Conservation (phyloP, 2,329 filamentous ascomycete genomes). For the Colletotrichum tamarilloi region DNA sequence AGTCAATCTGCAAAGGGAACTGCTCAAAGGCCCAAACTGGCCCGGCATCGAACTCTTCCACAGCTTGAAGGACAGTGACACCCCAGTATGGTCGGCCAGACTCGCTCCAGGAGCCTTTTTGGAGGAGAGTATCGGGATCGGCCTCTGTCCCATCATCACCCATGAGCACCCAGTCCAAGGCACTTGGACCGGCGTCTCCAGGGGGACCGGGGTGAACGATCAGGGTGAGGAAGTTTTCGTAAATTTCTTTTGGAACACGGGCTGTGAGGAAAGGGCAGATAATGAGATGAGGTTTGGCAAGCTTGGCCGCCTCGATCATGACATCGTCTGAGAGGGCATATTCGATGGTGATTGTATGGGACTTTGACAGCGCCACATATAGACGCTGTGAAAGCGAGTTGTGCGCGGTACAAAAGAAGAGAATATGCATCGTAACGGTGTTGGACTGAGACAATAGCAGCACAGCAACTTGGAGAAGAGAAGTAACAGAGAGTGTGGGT, state of each 20-base stretch:
- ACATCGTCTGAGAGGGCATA: conserved; percentile 47
- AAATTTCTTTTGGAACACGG: conserved; percentile 49
- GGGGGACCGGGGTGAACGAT: conserved; percentile 55
- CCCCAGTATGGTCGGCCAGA: conserved; percentile 53
- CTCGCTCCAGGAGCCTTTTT: conserved; percentile 39
- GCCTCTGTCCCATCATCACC: conserved; percentile 52
- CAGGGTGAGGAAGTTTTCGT: conserved; percentile 50
- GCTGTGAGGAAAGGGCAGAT: conserved; percentile 55
- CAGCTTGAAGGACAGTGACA: conserved; percentile 52
- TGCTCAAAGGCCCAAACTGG: conserved; percentile 57
- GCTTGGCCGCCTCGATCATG: conserved; percentile 51
- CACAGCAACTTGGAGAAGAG: neutral
- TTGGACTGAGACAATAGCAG: neutral
- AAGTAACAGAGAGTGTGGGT: neutral
- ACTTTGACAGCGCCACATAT: conserved; percentile 47
- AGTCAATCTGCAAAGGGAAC: conserved; percentile 53
- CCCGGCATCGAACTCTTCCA: conserved; percentile 54
- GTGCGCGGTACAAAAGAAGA: conserved; percentile 57
- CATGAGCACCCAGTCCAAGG: conserved; percentile 55
- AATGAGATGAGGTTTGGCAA: conserved; percentile 51
- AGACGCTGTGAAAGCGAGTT: conserved; percentile 55
- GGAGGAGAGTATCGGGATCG: conserved; percentile 43
- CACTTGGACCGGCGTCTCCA: conserved; percentile 53
- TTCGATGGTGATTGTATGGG: conserved; percentile 52
- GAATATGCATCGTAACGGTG: conserved; percentile 47